Conservation (phyloP, 345 rosid genomes). For the Acer negundo region DNA sequence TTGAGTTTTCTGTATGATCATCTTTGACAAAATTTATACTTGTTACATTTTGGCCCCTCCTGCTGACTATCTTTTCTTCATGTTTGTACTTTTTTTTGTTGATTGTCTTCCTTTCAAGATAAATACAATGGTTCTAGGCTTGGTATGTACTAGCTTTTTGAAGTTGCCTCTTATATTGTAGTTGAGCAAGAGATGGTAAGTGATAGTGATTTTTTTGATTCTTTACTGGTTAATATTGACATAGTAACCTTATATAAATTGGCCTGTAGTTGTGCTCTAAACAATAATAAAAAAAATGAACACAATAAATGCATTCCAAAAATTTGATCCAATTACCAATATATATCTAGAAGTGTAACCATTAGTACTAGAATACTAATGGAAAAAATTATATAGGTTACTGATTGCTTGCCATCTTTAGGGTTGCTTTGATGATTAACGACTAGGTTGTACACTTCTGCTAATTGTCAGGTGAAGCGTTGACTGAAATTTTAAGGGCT, state of each 20-base stretch:
- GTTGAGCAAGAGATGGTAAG: too few species aligned
- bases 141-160: too few species aligned
- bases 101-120: too few species aligned
- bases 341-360: not conserved
- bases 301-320: not conserved
- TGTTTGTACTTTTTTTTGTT: too few species aligned
- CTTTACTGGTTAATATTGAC: too few species aligned
- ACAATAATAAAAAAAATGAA: not conserved
- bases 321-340: not conserved
- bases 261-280: not conserved
- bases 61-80: too few species aligned
- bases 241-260: not conserved
- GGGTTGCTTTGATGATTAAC: not conserved
- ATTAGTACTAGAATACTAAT: not conserved
- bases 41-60: too few species aligned
- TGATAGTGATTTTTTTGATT: too few species aligned
- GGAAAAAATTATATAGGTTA: not conserved
- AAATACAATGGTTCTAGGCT: too few species aligned
- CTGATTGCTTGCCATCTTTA: not conserved
- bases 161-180: too few species aligned
- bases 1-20: too few species aligned
- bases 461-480: constrained; percentile 63
- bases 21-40: too few species aligned
- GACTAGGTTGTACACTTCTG: constrained; percentile 9
- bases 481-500: constrained; percentile 49